Evolutionary conservation across 2,329 filamentous ascomycete genomes (phyloP), one percentile per base, ranked within the genome.

Genomic region (Penicillium sp.): DNA sequence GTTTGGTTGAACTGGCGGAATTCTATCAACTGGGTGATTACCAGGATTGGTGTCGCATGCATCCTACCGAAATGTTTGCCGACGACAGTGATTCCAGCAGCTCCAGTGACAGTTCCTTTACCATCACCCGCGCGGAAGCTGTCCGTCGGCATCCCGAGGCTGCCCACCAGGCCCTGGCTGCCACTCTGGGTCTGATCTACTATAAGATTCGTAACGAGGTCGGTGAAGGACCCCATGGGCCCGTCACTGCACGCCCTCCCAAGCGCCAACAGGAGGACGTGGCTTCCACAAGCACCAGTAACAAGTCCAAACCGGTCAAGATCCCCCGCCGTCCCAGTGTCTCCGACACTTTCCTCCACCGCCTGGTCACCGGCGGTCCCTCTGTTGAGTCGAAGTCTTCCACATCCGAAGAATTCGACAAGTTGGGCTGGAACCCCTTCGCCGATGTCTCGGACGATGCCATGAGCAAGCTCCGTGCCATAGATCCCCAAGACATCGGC

Each of bases 141-240:
- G 71, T 75, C 30, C 68, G 72, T 28, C 67, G 70, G 33, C 77
- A 70, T 62, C 77, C 77, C 1, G 77, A 79, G 60, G 73, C 76
- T 17, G 77, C 76, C 33, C 77, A 78, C 59, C 77, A 79, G 58
- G 76, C 76, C 12, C 67, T 79, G 7, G 77, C 77, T 24, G 77
- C 76, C 12, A 78, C 74, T 1, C 53, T 79, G 24, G 77, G 77
- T 44, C 63, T 79, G n/a, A 73, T 78, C 1, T 79, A 79, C 58
- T 76, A 75, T 64, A 78, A 79, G 65, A 79, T 79, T 53, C 75
- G 75, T 17, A 79, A 79, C 42, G 75, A 78, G 63, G 73, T 76
- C 8, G 76, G 77, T 4, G 76, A 78, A 56, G 73, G 72, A 4
- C 72, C 72, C 4, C 64, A 70, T 53, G 56, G 68, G 13, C 72